Base-by-base conservation (phyloP, 768 basidiomycete genomes). In the Amanita jacksonii region DNA sequence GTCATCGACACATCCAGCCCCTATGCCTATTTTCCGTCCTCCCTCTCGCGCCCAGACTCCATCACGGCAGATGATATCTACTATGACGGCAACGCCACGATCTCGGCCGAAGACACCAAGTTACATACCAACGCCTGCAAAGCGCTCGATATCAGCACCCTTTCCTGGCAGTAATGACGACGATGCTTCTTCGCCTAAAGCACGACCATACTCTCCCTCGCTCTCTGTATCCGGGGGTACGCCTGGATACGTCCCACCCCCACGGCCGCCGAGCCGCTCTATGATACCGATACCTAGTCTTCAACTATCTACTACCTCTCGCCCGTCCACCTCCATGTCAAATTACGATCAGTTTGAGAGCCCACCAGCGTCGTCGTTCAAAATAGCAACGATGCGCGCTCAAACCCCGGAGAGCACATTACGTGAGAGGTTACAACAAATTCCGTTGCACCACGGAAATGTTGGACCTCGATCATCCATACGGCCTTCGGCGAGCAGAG, bases 201-300 rank as follows among this genome's bases (percentile, higher is more conserved):
- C 74, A 48, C 77, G 84, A 33, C 72, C 82, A 1, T 66, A 83
- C 47, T 86, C 85, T 1, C 79, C 83, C 4, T 66, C 79, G 6
- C 66, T 69, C 48, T 74, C 75, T 9, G 57, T 62, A 2, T 70
- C 74, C 19, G 69, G 66, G 15, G 55, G 65, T 12, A 70, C 76
- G 1, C 66, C 56, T 38, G 63, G 51, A 23, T 64, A 58, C 35
- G 52, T 59, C 10, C 81, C 79, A 54, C 76, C 77, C 22, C 73
- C 78, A 8, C 73, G 86, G 25, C 86, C 86, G 22, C 85, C 86
- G 1, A 87, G 86, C 54, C 74, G 83, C 43, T 90, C 88, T 4
- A 82, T 77, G 76, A 87, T 90, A 45, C 86, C 86, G 16, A 71
- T 87, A 19, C 86, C 87, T 6, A 79, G 72, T 50, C 66, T 88